Evolutionary conservation across 2,329 filamentous ascomycete genomes (phyloP), one percentile per base, ranked within the genome.

Genomic region (Fusarium verticillioides): DNA sequence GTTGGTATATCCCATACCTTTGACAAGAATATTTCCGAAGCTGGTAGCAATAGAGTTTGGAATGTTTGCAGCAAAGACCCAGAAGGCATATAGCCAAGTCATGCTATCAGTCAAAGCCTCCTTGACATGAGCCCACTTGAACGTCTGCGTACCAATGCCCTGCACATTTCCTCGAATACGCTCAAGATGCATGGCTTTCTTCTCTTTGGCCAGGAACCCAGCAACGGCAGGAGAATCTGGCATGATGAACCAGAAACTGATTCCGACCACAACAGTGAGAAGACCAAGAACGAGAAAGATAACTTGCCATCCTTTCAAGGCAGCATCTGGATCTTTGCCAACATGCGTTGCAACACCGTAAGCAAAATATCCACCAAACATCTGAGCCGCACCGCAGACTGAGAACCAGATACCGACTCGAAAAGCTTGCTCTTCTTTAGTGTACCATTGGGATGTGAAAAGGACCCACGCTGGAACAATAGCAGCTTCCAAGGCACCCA

Each of bases 321-420:
- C 32, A 30, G 56, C 56, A 62, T 16, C 37, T 2, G 66, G 69
- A 7, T 75, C 70, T 13, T 62, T 66, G 12, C 73, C 73, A 26
- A 75, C 66, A 16, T 75, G 72, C 2, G 30, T 71, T 15, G 73
- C 63, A 10, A 75, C 69, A 10, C 73, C 73, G 6, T 75, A 75
- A 9, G 73, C 73, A 60, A 75, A 75, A 23, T 72, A 75, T 8
- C 72, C 72, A 5, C 73, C 73, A 58, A 75, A 73, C 70, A 75
- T 75, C n/a, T 73, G 70, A 2, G 70, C 73, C 1, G 40, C 59
- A 18, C 73, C 73, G 9, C 70, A 73, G 12, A 75, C 66, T 1
- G 72, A 73, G 39, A 75, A 75, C 73, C 73, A 75, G 15, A 75
- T 75, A 2, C 73, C 66, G 4, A 73, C 70, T 30, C 73, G 56